Evolutionary conservation across 345 rosid species (phyloP).

Genomic region (Citrus mangshanensis): DNA sequence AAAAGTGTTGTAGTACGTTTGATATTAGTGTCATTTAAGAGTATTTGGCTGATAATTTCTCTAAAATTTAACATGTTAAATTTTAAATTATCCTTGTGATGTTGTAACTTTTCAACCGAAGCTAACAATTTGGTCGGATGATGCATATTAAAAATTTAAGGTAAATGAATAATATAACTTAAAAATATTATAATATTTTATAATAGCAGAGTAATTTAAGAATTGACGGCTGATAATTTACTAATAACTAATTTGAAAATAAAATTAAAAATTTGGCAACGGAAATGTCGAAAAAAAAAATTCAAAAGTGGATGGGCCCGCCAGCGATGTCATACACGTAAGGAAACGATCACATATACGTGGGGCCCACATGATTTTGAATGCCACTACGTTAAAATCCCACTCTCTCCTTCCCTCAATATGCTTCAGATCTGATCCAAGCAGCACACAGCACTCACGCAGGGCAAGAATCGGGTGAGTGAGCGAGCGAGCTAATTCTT

Average conservation of each 20-base stretch:
- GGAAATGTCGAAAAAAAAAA: neutral
- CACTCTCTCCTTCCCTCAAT: neutral
- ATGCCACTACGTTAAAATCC: neutral
- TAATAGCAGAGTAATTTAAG: no score
- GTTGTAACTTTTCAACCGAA: no score
- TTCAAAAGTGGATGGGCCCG: neutral
- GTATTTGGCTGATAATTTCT: no score
- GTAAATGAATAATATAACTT: no score
- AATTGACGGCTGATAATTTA: no score
- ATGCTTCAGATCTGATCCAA: conserved; percentile 24
- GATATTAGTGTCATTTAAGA: accelerated
- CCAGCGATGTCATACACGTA: neutral
- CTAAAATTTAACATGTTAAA: no score
- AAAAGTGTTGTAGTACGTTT: accelerated
- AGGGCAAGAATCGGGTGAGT: neutral
- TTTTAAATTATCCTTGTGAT: no score
- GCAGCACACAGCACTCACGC: neutral
- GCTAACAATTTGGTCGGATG: no score
- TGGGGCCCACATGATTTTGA: neutral
- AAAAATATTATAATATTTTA: no score
- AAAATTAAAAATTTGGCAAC: neutral
- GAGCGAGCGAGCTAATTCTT: neutral
- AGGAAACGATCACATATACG: neutral
- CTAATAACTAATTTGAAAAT: neutral
- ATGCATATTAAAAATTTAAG: no score